These are phyloP conservation scores for Saccharomycopsis schoenii DNA, from an alignment of 805 yeast species.

Conservation along the genomic window DNA sequence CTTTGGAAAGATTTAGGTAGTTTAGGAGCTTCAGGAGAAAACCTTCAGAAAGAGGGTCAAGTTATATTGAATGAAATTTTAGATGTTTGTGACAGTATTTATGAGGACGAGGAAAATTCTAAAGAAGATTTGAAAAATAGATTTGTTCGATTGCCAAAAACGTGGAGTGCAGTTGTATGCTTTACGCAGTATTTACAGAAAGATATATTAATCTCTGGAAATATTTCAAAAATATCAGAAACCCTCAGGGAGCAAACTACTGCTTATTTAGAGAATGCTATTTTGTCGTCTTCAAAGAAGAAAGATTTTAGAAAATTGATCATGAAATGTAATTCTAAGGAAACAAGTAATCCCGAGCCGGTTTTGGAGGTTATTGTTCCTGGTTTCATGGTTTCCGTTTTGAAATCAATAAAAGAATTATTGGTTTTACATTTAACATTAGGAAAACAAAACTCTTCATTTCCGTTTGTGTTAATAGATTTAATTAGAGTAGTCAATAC, in stretches of 20 bases:
- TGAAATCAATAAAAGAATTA: slow-evolving; percentile 12
- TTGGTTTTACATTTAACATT: slow-evolving; percentile 12
- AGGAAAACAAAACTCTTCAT: slow-evolving; percentile 10
- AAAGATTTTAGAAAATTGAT: slow-evolving; percentile 4
- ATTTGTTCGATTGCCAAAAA: slow-evolving; percentile 5
- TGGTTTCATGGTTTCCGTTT: slow-evolving; percentile 1
- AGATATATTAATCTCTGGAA: background rate
- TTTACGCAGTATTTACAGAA: slow-evolving; percentile 8
- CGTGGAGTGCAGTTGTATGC: slow-evolving; percentile 11
- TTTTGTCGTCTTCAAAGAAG: background rate
- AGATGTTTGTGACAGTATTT: slow-evolving; percentile 29
- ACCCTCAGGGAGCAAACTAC: background rate
- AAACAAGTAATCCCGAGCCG: background rate
- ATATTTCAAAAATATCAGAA: background rate
- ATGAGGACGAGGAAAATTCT: slow-evolving; percentile 1
- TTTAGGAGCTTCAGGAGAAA: slow-evolving; percentile 21
- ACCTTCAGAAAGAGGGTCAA: slow-evolving; percentile 31
- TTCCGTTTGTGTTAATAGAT: slow-evolving; percentile 27
- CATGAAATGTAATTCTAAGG: background rate
- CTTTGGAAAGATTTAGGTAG: slow-evolving; percentile 72
- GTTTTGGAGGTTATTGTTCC: slow-evolving; percentile 8
- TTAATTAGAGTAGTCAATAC: slow-evolving; percentile 43
- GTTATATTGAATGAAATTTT: slow-evolving; percentile 39
- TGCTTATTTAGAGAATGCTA: background rate
- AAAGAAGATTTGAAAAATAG: background rate